phyloP scores from a whole-genome alignment of 768 basidiomycete species.

The Lanmaoa pseudosensibilis region DNA sequence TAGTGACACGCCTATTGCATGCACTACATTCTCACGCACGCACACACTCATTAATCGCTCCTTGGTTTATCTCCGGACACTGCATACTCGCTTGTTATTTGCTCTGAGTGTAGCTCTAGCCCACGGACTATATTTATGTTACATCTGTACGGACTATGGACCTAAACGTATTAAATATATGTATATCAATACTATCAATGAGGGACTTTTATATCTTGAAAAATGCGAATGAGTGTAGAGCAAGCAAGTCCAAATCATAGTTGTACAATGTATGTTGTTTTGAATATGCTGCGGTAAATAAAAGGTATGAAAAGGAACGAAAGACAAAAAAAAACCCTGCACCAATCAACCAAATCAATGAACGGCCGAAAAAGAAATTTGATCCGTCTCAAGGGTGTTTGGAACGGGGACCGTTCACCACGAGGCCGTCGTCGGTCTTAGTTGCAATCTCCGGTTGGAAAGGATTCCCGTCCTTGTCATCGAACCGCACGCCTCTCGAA shows the following conservation, averaged over 20 bases:
- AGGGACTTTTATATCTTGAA: neutral
- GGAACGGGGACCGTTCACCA: neutral
- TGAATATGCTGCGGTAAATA: neutral
- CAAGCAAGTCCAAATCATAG: neutral
- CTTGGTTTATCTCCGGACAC: neutral
- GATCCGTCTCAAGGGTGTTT: neutral
- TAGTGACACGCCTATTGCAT: neutral
- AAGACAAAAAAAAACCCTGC: neutral
- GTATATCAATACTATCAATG: neutral
- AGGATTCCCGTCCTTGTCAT: constrained; percentile 32
- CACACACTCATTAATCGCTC: neutral
- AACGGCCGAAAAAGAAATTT: neutral
- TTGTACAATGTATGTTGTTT: constrained; percentile 1
- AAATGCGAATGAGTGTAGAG: neutral
- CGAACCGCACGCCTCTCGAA: constrained; percentile 30
- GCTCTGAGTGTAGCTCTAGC: neutral
- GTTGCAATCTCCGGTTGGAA: constrained; percentile 11
- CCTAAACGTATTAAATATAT: neutral
- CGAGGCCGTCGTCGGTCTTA: neutral
- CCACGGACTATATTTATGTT: neutral
- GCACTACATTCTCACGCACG: neutral
- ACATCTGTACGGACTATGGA: neutral
- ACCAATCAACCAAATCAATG: neutral
- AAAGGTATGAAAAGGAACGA: neutral
- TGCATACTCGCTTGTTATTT: neutral